Evolutionary conservation across 768 basidiomycete species (phyloP), one percentile per base, ranked within the genome.

Genomic region (Kwoniella pini): DNA sequence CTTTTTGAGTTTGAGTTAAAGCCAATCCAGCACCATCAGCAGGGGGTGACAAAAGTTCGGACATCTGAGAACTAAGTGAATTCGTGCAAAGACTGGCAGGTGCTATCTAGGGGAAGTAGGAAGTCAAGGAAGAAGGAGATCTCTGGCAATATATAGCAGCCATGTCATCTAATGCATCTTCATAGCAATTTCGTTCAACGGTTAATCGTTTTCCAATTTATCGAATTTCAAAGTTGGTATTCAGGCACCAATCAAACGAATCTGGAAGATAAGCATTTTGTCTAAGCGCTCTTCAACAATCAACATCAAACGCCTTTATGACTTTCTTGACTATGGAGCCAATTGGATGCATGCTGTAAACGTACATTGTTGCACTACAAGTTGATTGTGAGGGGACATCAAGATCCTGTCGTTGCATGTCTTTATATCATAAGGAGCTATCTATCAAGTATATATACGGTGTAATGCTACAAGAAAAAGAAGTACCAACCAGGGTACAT

Each of bases 1-100:
- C 93, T 81, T 91, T 92, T 49, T 85, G 82, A 30, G 91, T 89
- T 74, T 69, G 67, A 27, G 60, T 74, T 28, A 74, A 45, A 2
- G 62, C 50, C 17, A 72, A 53, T n/a, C 68, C 68, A 2, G 66
- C 66, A 30, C 52, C 51, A 12, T 40, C 40, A 7, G 64, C 52
- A 1, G 73, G 73, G 12, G 73, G 70, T 11, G 73, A 70, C 28
- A 75, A 49, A 1, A 75, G 61, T 55, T 75, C 73, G 12, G 73
- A 75, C 73, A 75, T 75, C 17, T 15, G 15, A 10, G 43, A 44
- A 11, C 11, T 48, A 5, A n/a, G 24, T 30, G 13, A 0, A 26
- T 48, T 48, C 11, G 24, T 44, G 17, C 19, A 11, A n/a, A 22
- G 11, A 22, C 15, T 22, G 11, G 4, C 17, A 11, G 21, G 43